Percentiles rank a stretch among this genome's conserved stretches.
Evolutionary conservation across 352 stramenopile species (phyloP).

Genomic region (Pythium pyrilobum): DNA sequence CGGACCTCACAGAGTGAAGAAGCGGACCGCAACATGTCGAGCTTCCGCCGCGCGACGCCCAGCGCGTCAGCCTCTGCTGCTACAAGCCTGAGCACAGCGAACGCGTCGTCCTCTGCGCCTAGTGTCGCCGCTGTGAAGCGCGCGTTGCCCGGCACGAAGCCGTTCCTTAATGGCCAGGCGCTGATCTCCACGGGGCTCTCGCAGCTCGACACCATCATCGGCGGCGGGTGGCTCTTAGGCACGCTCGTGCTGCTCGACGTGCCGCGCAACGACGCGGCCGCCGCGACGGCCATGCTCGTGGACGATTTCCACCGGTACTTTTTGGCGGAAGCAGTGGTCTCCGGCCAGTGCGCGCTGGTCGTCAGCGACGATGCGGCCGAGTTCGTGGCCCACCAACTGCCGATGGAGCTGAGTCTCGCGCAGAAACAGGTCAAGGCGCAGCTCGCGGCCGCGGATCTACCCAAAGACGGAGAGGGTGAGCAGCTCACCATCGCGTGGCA

Average conservation of each 20-base stretch:
- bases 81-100: not conserved
- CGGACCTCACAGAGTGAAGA: not conserved
- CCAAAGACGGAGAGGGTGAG: not conserved
- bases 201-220: conserved; percentile 48
- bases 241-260: conserved; percentile 49
- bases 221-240: conserved; percentile 46
- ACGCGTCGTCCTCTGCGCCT: not conserved
- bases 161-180: conserved; percentile 65
- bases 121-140: not conserved
- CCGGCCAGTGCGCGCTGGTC: conserved; percentile 32
- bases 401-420: conserved; percentile 58
- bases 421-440: conserved; percentile 65
- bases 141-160: conserved; percentile 39
- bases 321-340: conserved; percentile 42
- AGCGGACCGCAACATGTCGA: conserved; percentile 25
- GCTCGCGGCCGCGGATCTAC: conserved; percentile 16
- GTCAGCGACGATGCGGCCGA: conserved; percentile 30
- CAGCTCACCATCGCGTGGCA: conserved; percentile 70
- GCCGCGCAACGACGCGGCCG: conserved; percentile 15
- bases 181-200: conserved; percentile 47
- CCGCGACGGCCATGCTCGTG: conserved; percentile 25
- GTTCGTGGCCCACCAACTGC: conserved; percentile 38
- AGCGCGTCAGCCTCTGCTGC: not conserved
- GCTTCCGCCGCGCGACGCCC: conserved; percentile 36
- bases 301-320: conserved; percentile 67